phyloP scores from a whole-genome alignment of 306 rosid species.

The Vigna nakashimae region DNA sequence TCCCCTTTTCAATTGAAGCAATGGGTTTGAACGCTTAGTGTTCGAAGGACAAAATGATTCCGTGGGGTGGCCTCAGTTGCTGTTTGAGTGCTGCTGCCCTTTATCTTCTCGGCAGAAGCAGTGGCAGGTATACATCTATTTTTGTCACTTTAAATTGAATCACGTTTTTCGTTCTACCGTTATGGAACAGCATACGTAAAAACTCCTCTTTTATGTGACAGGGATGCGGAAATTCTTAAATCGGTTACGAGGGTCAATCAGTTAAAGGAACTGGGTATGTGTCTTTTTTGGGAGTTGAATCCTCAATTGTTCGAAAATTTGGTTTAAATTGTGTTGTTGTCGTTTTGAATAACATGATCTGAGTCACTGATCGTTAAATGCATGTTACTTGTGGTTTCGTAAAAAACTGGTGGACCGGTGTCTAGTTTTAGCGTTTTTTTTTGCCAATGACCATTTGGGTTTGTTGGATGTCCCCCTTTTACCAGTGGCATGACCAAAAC shows the following conservation, averaged over 20 bases:
- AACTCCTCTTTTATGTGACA: conserved; percentile 43
- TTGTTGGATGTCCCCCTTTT: background rate
- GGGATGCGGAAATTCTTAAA: conserved; percentile 88
- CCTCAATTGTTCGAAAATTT: background rate
- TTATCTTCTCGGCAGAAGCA: conserved; percentile 94
- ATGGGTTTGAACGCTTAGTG: conserved; percentile 31
- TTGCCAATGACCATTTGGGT: background rate
- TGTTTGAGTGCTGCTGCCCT: conserved; percentile 97
- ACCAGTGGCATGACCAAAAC: background rate
- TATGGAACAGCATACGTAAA: background rate
- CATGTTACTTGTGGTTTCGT: conserved; percentile 5
- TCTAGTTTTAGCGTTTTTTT: background rate
- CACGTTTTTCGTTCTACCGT: background rate
- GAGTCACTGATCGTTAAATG: conserved; percentile 1
- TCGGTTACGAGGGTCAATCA: conserved; percentile 85
- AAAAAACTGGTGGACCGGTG: background rate
- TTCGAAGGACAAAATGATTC: conserved; percentile 63
- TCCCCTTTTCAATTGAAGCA: conserved; percentile 4
- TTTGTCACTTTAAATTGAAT: background rate
- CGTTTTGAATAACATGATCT: conserved; percentile 18
- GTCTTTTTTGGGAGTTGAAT: conserved; percentile 8
- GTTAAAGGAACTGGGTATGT: conserved; percentile 86
- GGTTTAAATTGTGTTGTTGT: conserved; percentile 23
- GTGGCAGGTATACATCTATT: conserved; percentile 71
- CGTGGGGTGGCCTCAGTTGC: conserved; percentile 95